Conservation (phyloP, 2,329 filamentous ascomycete species). For the Nannizzia gypsea region DNA sequence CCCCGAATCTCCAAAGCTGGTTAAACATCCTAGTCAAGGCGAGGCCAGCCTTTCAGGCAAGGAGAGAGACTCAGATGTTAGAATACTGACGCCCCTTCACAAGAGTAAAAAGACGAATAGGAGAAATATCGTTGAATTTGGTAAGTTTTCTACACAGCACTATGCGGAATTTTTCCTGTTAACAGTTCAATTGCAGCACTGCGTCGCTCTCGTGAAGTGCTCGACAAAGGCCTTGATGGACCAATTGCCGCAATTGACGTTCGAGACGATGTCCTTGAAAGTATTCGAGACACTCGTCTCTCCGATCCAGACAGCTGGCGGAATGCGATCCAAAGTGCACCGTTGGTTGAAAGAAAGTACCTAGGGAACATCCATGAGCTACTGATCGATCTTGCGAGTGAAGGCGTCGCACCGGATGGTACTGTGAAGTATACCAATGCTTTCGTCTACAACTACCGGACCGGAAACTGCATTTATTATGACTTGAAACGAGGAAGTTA, state of each 20-base stretch:
- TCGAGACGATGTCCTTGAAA: conserved; percentile 67
- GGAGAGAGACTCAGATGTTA: conserved; percentile 58
- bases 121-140: conserved; percentile 71
- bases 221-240: conserved; percentile 60
- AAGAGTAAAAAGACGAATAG: conserved; percentile 87
- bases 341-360: conserved; percentile 68
- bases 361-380: conserved; percentile 70
- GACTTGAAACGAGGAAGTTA: conserved; percentile 46
- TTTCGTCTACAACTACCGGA: conserved; percentile 87
- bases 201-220: conserved; percentile 46
- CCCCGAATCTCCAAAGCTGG: conserved; percentile 27
- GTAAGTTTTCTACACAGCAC: conserved; percentile 40
- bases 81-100: conserved; percentile 70
- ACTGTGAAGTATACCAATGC: conserved; percentile 52
- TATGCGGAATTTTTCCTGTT: not conserved
- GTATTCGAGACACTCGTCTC: conserved; percentile 61
- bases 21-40: conserved; percentile 31
- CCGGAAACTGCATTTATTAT: conserved; percentile 73
- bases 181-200: conserved; percentile 31
- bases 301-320: conserved; percentile 78
- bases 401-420: conserved; percentile 34
- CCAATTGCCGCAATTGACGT: conserved; percentile 83
- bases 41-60: conserved; percentile 23
- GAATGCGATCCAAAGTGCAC: conserved; percentile 63
- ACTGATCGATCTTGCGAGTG: conserved; percentile 50